Evolutionary conservation across 768 basidiomycete genomes (phyloP).

Genomic region (Pleurotus giganteus): DNA sequence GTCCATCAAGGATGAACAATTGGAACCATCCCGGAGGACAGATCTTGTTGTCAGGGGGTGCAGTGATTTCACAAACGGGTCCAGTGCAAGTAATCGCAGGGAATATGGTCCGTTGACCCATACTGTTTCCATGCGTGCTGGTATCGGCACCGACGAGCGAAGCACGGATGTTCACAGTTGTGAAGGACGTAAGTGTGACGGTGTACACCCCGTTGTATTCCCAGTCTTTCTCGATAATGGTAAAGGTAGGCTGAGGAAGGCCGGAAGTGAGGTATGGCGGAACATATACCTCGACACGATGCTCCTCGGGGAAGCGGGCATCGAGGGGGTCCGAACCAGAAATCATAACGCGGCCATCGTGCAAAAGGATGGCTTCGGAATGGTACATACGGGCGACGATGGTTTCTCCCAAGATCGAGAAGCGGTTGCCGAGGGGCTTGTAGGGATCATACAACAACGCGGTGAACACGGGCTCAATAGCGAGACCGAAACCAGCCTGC

Average conservation of each 20-base stretch:
- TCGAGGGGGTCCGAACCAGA: slow-evolving; percentile 42
- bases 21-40: slow-evolving; percentile 79
- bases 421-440: slow-evolving; percentile 53
- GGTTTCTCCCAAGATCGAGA: slow-evolving; percentile 65
- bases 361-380: slow-evolving; percentile 71
- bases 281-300: slow-evolving; percentile 53
- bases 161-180: slow-evolving; percentile 44
- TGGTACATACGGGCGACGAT: slow-evolving; percentile 78
- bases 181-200: slow-evolving; percentile 48
- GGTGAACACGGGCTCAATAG: slow-evolving; percentile 54
- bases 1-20: slow-evolving; percentile 73
- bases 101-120: slow-evolving; percentile 73
- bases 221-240: slow-evolving; percentile 62
- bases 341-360: slow-evolving; percentile 71
- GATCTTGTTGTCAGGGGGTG: slow-evolving; percentile 67
- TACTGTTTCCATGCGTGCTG: slow-evolving; percentile 75
- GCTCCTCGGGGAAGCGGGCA: slow-evolving; percentile 4
- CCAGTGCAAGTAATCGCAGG: slow-evolving; percentile 69
- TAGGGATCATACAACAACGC: slow-evolving; percentile 73
- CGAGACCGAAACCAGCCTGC: slow-evolving; percentile 73
- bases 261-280: slow-evolving; percentile 81
- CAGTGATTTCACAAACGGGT: slow-evolving; percentile 71
- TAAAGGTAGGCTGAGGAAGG: slow-evolving; percentile 59
- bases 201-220: slow-evolving; percentile 46
- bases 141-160: slow-evolving; percentile 71